A percentile compares a stretch with the other conserved stretches of the same genome.
These are phyloP conservation scores for Pseudonectria buxi DNA, from an alignment of 2,329 filamentous ascomycete genomes.

Conservation along the genomic window DNA sequence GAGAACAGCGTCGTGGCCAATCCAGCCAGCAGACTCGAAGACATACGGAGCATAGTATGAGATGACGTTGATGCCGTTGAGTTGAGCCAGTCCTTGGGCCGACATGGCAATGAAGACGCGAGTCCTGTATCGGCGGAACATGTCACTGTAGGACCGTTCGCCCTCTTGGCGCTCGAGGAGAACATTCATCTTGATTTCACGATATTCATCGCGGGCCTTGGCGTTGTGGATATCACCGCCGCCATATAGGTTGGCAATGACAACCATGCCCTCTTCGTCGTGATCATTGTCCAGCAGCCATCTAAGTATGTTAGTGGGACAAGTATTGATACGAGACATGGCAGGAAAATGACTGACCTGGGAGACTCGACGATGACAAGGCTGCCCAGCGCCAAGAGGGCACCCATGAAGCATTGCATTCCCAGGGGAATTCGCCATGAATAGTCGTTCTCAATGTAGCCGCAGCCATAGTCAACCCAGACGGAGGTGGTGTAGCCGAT, in stretches of 20 bases:
- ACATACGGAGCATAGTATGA: slow-evolving; percentile 97
- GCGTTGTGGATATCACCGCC: slow-evolving; percentile 90
- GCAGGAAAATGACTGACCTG: slow-evolving; percentile 48
- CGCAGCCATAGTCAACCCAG: slow-evolving; percentile 98
- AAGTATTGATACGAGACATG: slow-evolving; percentile 3
- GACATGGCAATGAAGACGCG: slow-evolving; percentile 99
- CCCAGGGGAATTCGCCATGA: slow-evolving; percentile 87
- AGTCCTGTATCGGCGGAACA: slow-evolving; percentile 88
- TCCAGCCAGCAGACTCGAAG: slow-evolving; percentile 95
- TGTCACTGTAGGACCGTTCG: slow-evolving; percentile 82
- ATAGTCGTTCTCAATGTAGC: slow-evolving; percentile 74
- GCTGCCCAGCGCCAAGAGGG: slow-evolving; percentile 75
- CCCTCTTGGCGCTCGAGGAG: slow-evolving; percentile 90
- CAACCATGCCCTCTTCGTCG: slow-evolving; percentile 95
- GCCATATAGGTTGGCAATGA: slow-evolving; percentile 95
- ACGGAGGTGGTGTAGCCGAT: slow-evolving; percentile 92
- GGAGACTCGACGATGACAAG: slow-evolving; percentile 94
- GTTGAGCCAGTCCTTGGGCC: slow-evolving; percentile 86
- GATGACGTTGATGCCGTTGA: slow-evolving; percentile 99
- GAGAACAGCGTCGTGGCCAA: slow-evolving; percentile 79
- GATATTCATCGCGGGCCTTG: slow-evolving; percentile 90
- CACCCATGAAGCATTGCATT: slow-evolving; percentile 94
- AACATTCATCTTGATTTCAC: slow-evolving; percentile 98
- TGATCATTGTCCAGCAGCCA: slow-evolving; percentile 98
- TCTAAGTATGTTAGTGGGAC: slow-evolving; percentile 40